Evolutionary conservation across 768 basidiomycete genomes (phyloP), one percentile per base, ranked within the genome.

Genomic region (Boletus rubropictus): DNA sequence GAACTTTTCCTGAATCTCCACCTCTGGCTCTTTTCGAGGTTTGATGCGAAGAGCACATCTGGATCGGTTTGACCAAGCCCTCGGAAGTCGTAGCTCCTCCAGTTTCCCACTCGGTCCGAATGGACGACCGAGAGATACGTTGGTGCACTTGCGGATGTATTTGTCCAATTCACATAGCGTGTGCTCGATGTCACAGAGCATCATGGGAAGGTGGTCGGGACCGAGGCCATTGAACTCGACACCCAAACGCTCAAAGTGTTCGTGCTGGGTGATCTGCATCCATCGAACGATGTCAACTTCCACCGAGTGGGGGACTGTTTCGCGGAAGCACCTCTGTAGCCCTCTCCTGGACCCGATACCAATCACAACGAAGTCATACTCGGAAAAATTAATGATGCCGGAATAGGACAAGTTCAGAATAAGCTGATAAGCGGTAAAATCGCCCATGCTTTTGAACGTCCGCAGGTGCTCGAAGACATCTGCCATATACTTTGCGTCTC

Each of bases 161-260:
- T 89, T 86, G 67, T 88, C 84, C 37, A 84, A 72, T 60, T 90
- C 88, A 66, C 88, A 90, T 14, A 89, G 66, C 1, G 81, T 72
- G 60, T 90, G 88, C 67, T 90, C 88, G 44, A 89, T 69, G 60
- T 90, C 88, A 31, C 80, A 78, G 40, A 87, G 67, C 54, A 75
- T 72, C 72, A 84, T 78, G 7, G 77, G 76, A 11, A 77, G 68
- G 14, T 59, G 54, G 3, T 72, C 49, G 0, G 74, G 71, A 15
- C 81, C 79, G 10, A 84, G 66, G 15, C 75, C 76, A 0, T 72
- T 66, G 52, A 82, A 80, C 0, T 67, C 46, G 34, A 84, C 57
- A 4, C 79, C 78, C 28, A 85, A 68, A 14, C 82, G 77, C 37
- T 72, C 58, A 57, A 86, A 88, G 47, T 86, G 82, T 6, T 73